Evolutionary conservation across 2,329 filamentous ascomycete genomes (phyloP).

Genomic region (Colletotrichum cordylinicola): DNA sequence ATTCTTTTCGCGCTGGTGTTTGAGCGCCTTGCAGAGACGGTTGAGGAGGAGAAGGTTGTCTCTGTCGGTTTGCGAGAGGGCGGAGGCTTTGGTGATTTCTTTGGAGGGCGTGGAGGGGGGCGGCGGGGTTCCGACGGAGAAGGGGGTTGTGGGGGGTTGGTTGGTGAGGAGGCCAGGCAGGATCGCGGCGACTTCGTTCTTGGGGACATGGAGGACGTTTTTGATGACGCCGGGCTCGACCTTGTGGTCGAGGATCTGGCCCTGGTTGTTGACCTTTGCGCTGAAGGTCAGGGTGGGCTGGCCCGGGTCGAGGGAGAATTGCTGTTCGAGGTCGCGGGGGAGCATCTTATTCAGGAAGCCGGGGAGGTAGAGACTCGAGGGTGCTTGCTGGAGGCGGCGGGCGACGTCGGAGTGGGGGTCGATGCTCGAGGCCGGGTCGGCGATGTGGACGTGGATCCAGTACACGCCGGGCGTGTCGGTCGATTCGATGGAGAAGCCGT

Average conservation of each 20-base stretch:
- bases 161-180: conserved; percentile 1
- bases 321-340: conserved; percentile 42
- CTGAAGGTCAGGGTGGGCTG: conserved; percentile 67
- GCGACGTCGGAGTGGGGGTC: conserved; percentile 61
- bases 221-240: conserved; percentile 59
- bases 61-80: conserved; percentile 48
- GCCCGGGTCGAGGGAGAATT: conserved; percentile 59
- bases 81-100: conserved; percentile 45
- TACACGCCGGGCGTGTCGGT: conserved; percentile 58
- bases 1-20: conserved; percentile 28
- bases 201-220: conserved; percentile 62
- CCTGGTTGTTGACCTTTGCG: conserved; percentile 57
- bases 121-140: conserved; percentile 38
- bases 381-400: conserved; percentile 65
- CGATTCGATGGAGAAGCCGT: conserved; percentile 75
- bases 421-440: conserved; percentile 78
- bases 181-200: conserved; percentile 14
- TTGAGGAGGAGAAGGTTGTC: conserved; percentile 54
- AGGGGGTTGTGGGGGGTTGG: conserved; percentile 13
- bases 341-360: conserved; percentile 67
- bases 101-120: conserved; percentile 36
- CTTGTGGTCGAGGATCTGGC: conserved; percentile 58
- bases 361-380: conserved; percentile 65
- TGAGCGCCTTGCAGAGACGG: conserved; percentile 52
- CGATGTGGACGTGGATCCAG: conserved; percentile 82